Base-by-base conservation (phyloP, 1,284 basidiomycete genomes). In the Volvariella surrecta region DNA sequence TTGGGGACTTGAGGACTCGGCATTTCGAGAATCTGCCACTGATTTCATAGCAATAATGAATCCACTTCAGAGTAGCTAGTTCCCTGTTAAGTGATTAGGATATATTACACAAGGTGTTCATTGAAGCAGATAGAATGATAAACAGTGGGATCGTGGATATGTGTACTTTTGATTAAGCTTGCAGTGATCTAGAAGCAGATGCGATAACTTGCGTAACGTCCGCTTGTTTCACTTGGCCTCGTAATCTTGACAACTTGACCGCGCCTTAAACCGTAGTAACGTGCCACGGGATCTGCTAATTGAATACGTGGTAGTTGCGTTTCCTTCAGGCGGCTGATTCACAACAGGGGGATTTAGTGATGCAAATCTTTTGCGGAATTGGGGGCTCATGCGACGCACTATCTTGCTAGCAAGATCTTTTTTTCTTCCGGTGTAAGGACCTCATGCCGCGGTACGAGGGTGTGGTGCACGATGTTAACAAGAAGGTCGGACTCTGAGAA, bases 171-270 rank as follows among this genome's bases (percentile, higher is more conserved):
- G n/a, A n/a, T n/a, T n/a, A n/a, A 35, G 44, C 18, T 20, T n/a
- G n/a, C n/a, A n/a, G n/a, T n/a, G n/a, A n/a, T n/a, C 58, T 70
- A 87, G 63, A 87, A 89, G 64, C 85, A 91, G 59, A 92, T 89
- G 47, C 90, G 82, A 70, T 91, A 95, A 55, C 87, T 91, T 47
- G 89, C 89, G 59, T 94, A 98, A 55, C 96, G 79, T 50, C 95
- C 96, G 52, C 88, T 89, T 13, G 96, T 99, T 72, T 99, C 96
- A 62, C 89, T 93, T 18, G 93, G 89, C 58, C 96, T 74, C 48
- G 89, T 99, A 55, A 99, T 99, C 71, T 97, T 97, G 61, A 99
- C 96, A 31, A 99, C 96, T 63, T 97, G 91, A 17, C 95, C 94
- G 48, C 96, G 76, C 57, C 83, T 78, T 48, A 99, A 76, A 40